A percentile compares a stretch with the other conserved stretches of the same genome.
phyloP scores from a whole-genome alignment of 768 basidiomycete genomes.

The Podaxis sp. region DNA sequence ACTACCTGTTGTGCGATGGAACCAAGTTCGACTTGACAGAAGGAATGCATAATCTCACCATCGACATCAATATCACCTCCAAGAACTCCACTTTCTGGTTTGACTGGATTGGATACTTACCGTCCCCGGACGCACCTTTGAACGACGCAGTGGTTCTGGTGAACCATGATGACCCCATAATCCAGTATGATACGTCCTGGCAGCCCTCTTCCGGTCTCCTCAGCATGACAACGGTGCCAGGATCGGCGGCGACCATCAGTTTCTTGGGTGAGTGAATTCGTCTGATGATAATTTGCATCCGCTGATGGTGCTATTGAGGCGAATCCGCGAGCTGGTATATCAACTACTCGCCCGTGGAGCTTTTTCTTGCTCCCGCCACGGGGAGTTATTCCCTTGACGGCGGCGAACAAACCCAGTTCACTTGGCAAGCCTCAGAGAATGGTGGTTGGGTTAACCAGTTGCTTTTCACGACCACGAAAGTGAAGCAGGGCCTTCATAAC shows the following conservation, averaged over 20 bases:
- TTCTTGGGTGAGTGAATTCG: neutral
- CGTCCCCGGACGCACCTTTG: neutral
- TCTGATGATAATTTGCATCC: neutral
- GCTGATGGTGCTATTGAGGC: neutral
- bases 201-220: neutral
- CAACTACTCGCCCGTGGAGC: neutral
- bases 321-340: neutral
- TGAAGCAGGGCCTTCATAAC: neutral
- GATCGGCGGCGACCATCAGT: neutral
- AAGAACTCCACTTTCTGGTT: constrained; percentile 1
- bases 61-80: neutral
- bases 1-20: neutral
- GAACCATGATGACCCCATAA: neutral
- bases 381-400: neutral
- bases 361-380: neutral
- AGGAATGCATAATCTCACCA: neutral
- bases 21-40: neutral
- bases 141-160: neutral
- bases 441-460: neutral
- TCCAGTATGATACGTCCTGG: neutral
- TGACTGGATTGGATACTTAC: neutral
- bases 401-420: neutral
- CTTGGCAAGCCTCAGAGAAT: neutral
- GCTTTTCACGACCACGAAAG: neutral
- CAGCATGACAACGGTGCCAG: neutral